Conservation (phyloP, 2,329 filamentous ascomycete species). For the Fusarium sp. region DNA sequence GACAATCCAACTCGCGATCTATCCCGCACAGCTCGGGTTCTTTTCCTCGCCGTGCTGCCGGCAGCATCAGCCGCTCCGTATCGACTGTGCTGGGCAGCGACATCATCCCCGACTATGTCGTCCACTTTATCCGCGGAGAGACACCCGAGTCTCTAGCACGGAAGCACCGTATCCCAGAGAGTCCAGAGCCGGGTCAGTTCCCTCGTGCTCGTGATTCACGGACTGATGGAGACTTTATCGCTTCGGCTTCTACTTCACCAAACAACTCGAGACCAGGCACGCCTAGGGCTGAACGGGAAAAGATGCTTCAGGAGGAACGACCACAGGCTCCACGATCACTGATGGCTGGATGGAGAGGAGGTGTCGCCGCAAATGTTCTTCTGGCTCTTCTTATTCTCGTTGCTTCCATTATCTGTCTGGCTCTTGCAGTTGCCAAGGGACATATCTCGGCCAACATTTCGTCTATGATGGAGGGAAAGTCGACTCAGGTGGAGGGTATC, state of each 20-base stretch:
- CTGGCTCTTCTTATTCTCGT: slow-evolving; percentile 54
- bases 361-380: slow-evolving; percentile 58
- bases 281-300: slow-evolving; percentile 41
- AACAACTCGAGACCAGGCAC: slow-evolving; percentile 36
- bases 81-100: slow-evolving; percentile 54
- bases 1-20: slow-evolving; percentile 34
- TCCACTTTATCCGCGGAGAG: slow-evolving; percentile 67
- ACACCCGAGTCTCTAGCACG: slow-evolving; percentile 64
- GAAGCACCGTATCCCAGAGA: slow-evolving; percentile 50
- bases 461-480: slow-evolving; percentile 54
- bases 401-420: slow-evolving; percentile 54
- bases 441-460: slow-evolving; percentile 51
- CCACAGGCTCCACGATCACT: slow-evolving; percentile 43
- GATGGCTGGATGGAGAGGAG: slow-evolving; percentile 61
- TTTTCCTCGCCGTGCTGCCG: slow-evolving; percentile 41
- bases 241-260: slow-evolving; percentile 17
- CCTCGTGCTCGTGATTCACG: slow-evolving; percentile 32
- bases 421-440: slow-evolving; percentile 51
- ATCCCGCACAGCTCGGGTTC: slow-evolving; percentile 39
- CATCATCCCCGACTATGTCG: slow-evolving; percentile 67
- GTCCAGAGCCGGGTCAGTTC: slow-evolving; percentile 43
- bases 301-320: slow-evolving; percentile 38
- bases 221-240: slow-evolving; percentile 20
- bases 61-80: slow-evolving; percentile 45
- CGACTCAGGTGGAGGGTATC: slow-evolving; percentile 51